phyloP scores from a whole-genome alignment of 441 rosid species.

The Brassica balearica region DNA sequence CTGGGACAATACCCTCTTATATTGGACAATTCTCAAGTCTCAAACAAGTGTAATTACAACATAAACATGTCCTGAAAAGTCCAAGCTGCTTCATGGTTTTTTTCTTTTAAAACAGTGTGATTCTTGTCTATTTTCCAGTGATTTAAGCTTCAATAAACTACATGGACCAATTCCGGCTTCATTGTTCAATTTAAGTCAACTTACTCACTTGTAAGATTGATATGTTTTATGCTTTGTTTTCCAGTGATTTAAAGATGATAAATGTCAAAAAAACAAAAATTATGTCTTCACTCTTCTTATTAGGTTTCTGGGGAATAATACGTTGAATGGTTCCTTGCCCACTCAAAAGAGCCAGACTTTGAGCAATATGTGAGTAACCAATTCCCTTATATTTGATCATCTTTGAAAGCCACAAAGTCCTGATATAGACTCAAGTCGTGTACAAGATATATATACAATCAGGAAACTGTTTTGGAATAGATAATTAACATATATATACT shows the following conservation, averaged over 20 bases:
- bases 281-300: slow-evolving; percentile 10
- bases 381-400: not conserved
- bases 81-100: not conserved
- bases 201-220: slow-evolving; percentile 46
- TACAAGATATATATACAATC: not conserved
- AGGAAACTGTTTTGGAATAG: slow-evolving; percentile 14
- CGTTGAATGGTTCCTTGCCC: slow-evolving; percentile 59
- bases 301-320: slow-evolving; percentile 55
- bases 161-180: slow-evolving; percentile 51
- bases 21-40: slow-evolving; percentile 54
- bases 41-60: slow-evolving; percentile 56
- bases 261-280: not conserved
- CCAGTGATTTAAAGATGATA: not conserved
- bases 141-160: slow-evolving; percentile 68
- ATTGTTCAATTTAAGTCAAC: slow-evolving; percentile 47
- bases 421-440: slow-evolving; percentile 6
- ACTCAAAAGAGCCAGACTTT: slow-evolving; percentile 49
- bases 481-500: slow-evolving; percentile 2
- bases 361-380: slow-evolving; percentile 49
- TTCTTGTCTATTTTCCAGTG: slow-evolving; percentile 44
- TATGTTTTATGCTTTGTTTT: slow-evolving; percentile 2
- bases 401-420: not conserved
- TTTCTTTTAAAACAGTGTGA: not conserved
- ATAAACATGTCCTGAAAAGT: not conserved
- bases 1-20: slow-evolving; percentile 60